Base-by-base conservation (phyloP, 352 stramenopile species). In the Thalassiosira mediterranea region DNA sequence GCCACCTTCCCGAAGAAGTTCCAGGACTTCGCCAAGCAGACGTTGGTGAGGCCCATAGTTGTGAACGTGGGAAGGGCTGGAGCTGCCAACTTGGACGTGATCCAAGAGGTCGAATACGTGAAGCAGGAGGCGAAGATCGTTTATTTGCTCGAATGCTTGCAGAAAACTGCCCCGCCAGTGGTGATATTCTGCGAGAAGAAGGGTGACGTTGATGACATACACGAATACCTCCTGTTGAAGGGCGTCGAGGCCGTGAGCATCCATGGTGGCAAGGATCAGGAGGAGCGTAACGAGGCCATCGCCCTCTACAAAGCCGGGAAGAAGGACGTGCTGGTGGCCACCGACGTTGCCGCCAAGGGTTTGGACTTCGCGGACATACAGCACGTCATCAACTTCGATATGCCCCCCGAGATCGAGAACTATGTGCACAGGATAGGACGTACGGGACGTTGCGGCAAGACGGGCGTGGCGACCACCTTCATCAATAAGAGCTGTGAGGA, bases 301-400 rank as follows among this genome's bases (percentile, higher is more conserved):
- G 85, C 94, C 42, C 62, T 95, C 26, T 99, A 98, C 83, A 98
- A 98, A 78, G 64, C 71, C 21, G 94, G 95, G 4, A 80, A 83
- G 40, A 99, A 99, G 78, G 97, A 99, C 83, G 96, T 99, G 32
- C 86, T 99, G 29, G 96, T 99, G 7, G 96, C 97, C 1, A 99
- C 97, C 0, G 97, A 99, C 85, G 87, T 99, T 21, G 97, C 97
- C 1, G 96, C 97, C 19, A 99, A 99, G 77, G 97, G 97, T 47
- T 87, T 99, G 21, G 97, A 99, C 80, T 99, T 99, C 64, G 94
- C 96, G 0, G 95, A 99, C 79, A 99, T 99, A 76, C 97, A 99
- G 83, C 97, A 99, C 81, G 97, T 99, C 13, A 99, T 99, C 69
- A 99, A 99, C 82, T 99, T 99, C 76, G 97, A 99, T 84, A 99